Conservation (phyloP, 345 rosid species). For the Gossypium turneri region DNA sequence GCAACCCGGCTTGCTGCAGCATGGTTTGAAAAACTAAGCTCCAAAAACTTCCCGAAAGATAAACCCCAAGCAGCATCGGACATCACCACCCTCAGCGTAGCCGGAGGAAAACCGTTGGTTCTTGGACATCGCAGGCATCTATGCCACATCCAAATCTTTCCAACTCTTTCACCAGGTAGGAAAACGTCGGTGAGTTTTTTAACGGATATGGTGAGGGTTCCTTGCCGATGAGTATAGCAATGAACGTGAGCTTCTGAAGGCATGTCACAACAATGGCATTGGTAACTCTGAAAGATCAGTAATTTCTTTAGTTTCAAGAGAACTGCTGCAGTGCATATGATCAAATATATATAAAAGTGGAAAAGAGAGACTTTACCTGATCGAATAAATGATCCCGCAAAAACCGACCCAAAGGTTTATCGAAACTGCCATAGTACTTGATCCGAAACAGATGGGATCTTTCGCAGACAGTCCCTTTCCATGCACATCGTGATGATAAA, state of each 20-base stretch:
- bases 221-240: constrained; percentile 96
- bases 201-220: constrained; percentile 93
- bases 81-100: constrained; percentile 86
- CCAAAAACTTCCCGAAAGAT: constrained; percentile 97
- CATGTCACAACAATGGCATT: constrained; percentile 82
- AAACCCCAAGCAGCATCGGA: constrained; percentile 99
- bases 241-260: constrained; percentile 97
- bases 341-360: background rate
- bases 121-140: constrained; percentile 90
- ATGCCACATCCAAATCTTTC: constrained; percentile 99
- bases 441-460: constrained; percentile 94
- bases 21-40: constrained; percentile 98
- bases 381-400: constrained; percentile 87
- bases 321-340: background rate
- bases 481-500: constrained; percentile 86
- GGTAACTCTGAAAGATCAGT: constrained; percentile 50
- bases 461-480: constrained; percentile 97
- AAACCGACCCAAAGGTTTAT: constrained; percentile 94
- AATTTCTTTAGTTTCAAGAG: constrained; percentile 18
- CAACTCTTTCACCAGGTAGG: constrained; percentile 85
- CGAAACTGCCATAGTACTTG: constrained; percentile 93
- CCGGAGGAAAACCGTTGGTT: constrained; percentile 75
- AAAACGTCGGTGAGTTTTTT: constrained; percentile 66
- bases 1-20: constrained; percentile 99
- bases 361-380: constrained; percentile 47